Evolutionary conservation across 495 filamentous ascomycete species (phyloP), one percentile per base, ranked within the genome.

Genomic region (Aspergillus wentii): DNA sequence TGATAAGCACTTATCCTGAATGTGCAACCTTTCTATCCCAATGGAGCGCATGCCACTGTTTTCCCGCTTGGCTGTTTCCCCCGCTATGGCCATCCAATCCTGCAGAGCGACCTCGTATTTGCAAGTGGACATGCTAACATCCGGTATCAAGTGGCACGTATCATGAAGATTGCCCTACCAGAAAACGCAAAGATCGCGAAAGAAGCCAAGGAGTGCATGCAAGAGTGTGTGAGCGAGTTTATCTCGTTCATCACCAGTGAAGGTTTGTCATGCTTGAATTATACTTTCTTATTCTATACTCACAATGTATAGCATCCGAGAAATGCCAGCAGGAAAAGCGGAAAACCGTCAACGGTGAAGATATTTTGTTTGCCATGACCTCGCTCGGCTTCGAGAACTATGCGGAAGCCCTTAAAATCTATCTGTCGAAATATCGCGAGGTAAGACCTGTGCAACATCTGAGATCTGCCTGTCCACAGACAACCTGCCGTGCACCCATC

Each of bases 171-270:
- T 38, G 92, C 92, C 3, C 71, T 98, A 17, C 92, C 92, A 11
- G 94, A 98, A 47, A 98, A 98, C 61, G 92, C 92, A 39, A 98
- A 98, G 73, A 98, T 98, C 46, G 92, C 92, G 28, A 98, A 98
- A 56, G 92, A 98, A 62, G 92, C 92, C 21, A 98, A 98, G 62
- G 92, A 98, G 60, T 98, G 92, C 68, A 97, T 98, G 92, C 92
- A 98, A 63, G 92, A 98, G 69, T 98, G 92, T 55, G 92, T 98
- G 43, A 96, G 90, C 82, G 92, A 98, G 75, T 98, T 97, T 66
- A 98, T 98, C 72, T 96, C 91, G 13, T 98, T 98, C 72, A 98
- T 98, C 64, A 98, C 92, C 18, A 96, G 90, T 61, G 92, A 98
- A 76, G 92, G 92, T 94, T 56, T 38, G 58, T 40, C 23, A n/a